Evolutionary conservation across 2,329 filamentous ascomycete species (phyloP).

Genomic region (Myriosclerotinia curreyana): DNA sequence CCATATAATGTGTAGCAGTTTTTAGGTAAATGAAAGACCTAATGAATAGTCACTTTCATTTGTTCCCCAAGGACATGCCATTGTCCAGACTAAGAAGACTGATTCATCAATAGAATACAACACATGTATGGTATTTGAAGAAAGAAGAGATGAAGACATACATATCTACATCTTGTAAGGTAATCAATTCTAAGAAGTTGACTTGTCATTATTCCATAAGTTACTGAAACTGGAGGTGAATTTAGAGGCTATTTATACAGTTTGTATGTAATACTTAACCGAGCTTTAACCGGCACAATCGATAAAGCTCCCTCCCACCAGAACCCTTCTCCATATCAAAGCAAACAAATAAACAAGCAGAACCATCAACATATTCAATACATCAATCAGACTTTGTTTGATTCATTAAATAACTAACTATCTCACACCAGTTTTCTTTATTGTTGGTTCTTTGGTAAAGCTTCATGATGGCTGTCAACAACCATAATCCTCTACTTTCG

Average conservation of each 20-base stretch:
- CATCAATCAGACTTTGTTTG: background rate
- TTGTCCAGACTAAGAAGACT: background rate
- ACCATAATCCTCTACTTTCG: slow-evolving; percentile 58
- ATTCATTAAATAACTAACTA: slow-evolving; percentile 1
- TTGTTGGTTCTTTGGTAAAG: background rate
- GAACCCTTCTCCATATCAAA: background rate
- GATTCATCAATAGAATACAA: background rate
- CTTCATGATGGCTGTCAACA: slow-evolving; percentile 48
- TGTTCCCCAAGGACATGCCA: background rate
- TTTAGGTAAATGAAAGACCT: background rate
- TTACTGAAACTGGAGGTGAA: background rate
- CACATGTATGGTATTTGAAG: background rate
- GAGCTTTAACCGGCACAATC: slow-evolving; percentile 7
- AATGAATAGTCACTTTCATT: background rate
- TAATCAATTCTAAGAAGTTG: no score
- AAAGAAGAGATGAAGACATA: background rate
- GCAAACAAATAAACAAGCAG: background rate
- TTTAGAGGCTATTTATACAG: background rate
- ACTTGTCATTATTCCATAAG: no score
- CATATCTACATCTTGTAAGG: background rate
- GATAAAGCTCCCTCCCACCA: slow-evolving; percentile 16
- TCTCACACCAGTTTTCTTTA: background rate
- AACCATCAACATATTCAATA: background rate
- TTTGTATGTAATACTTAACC: no score
- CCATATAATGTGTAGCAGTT: background rate